These are phyloP conservation scores for Asclepias syriaca DNA, from an alignment of 257 asterid species.

Conservation along the genomic window DNA sequence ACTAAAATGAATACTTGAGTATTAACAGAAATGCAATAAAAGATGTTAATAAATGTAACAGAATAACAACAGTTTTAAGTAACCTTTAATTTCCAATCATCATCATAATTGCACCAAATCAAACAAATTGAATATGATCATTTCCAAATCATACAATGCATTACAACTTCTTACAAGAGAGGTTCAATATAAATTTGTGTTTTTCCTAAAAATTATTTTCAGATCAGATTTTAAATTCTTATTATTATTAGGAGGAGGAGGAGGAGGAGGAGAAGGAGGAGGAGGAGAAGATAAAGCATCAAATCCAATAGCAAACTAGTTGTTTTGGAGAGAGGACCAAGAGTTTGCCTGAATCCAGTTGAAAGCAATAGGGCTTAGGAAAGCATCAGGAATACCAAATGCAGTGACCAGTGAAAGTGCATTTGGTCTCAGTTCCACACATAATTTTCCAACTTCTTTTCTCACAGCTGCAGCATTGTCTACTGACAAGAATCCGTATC, in stretches of 20 bases:
- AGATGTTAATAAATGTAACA: too few relatives aligned
- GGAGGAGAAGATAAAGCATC: background rate
- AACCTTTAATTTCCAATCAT: too few relatives aligned
- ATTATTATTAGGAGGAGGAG: background rate
- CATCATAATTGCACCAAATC: too few relatives aligned
- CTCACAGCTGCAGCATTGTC: conserved; percentile 68
- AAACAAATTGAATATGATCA: too few relatives aligned
- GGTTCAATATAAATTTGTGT: background rate
- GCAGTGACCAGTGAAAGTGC: conserved; percentile 73
- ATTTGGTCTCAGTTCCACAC: conserved; percentile 77
- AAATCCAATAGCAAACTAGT: background rate
- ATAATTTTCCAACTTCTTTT: conserved; percentile 62
- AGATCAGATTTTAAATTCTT: background rate
- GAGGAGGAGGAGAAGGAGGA: background rate
- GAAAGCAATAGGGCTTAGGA: conserved; percentile 82
- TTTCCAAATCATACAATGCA: background rate
- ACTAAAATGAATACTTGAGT: too few relatives aligned
- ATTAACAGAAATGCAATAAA: too few relatives aligned
- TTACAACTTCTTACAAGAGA: background rate
- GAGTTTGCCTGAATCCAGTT: conserved; percentile 90
- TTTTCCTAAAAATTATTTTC: background rate
- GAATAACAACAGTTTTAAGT: too few relatives aligned
- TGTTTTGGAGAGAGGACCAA: conserved; percentile 41
- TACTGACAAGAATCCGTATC: conserved; percentile 62
- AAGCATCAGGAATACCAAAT: conserved; percentile 90